A percentile compares a stretch with the other conserved stretches of the same genome.
Conservation (phyloP, 768 basidiomycete genomes). For the Tulasnella sp. region DNA sequence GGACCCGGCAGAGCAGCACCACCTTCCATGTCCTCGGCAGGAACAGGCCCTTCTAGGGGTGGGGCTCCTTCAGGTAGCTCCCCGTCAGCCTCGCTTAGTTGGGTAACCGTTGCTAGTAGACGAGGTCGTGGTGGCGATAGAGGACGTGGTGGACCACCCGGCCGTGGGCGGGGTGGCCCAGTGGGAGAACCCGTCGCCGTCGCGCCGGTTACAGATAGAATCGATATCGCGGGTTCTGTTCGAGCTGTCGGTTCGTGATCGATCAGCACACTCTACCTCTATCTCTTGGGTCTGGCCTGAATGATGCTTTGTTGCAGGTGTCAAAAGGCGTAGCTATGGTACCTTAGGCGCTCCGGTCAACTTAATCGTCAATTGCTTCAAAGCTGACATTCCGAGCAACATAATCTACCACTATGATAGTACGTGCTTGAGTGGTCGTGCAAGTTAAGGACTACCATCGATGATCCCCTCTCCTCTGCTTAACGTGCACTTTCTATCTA, state of each 20-base stretch:
- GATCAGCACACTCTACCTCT: neutral
- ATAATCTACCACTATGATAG: slow-evolving; percentile 82
- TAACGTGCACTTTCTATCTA: neutral
- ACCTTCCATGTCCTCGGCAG: no score
- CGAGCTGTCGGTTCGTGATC: neutral
- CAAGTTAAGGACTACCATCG: neutral
- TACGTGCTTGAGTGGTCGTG: slow-evolving; percentile 44
- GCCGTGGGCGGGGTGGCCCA: neutral
- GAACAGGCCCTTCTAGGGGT: neutral
- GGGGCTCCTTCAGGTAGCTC: neutral
- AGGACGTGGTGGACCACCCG: neutral
- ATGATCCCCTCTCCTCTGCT: neutral
- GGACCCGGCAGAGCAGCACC: neutral
- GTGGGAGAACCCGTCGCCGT: neutral
- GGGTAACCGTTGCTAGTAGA: neutral
- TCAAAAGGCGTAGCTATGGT: slow-evolving; percentile 64
- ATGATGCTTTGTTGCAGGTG: neutral
- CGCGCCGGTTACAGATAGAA: neutral
- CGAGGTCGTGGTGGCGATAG: neutral
- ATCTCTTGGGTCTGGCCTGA: neutral
- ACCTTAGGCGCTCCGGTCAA: slow-evolving; percentile 53
- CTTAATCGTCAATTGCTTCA: slow-evolving; percentile 65
- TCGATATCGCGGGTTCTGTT: neutral
- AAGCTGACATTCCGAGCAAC: slow-evolving; percentile 59
- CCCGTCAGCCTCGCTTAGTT: no score